Evolutionary conservation across 176 grass and related monocot genomes (phyloP), one percentile per base, ranked within the genome.

Genomic region (Dendrocalamus sinicus): DNA sequence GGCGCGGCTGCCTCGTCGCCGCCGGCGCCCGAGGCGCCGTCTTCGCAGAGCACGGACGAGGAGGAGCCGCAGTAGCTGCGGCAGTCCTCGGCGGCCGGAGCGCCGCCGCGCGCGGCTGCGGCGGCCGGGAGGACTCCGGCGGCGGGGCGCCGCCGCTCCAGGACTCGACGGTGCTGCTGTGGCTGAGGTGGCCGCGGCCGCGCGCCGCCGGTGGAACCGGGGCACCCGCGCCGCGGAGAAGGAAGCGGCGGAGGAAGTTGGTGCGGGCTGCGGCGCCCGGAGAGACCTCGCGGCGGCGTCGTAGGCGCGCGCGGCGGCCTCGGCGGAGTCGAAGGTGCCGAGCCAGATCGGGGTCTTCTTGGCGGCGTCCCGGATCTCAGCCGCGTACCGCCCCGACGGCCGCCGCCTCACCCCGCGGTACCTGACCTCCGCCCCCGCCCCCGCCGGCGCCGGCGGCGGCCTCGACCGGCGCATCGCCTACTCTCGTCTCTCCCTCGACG

Each of bases 141-240:
- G 37, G 40, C 13, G 7, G 54, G 9, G 8, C 48, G 13, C 8
- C 62, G 45, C 55, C 93, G 65, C 86, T 90, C 74, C 88, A 94
- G 23, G 94, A 96, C 65, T 96, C 91, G 24, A 96, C 87, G 14
- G 94, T 96, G 89, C 94, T 96, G 73, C 94, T 96, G 74, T 88
- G 94, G 75, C 94, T 94, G 91, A 94, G 2, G 94, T 88, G 17
- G 85, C 90, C 9, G 88, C 76, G 10, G 61, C 80, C n/a, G n/a
- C n/a, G n/a, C 2, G 64, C 53, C 24, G 75, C 61, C 44, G 83
- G 45, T 55, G 72, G 54, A n/a, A 10, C 67, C 1, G 60, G 70
- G 71, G 16, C 20, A 4, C 67, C 60, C 17, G 84, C 60, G 28
- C n/a, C 22, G 75, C 41, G 10, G 71, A 15, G 10, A 75, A 7